phyloP scores from a whole-genome alignment of 129 eudicot genomes.

The Arctium lappa region DNA sequence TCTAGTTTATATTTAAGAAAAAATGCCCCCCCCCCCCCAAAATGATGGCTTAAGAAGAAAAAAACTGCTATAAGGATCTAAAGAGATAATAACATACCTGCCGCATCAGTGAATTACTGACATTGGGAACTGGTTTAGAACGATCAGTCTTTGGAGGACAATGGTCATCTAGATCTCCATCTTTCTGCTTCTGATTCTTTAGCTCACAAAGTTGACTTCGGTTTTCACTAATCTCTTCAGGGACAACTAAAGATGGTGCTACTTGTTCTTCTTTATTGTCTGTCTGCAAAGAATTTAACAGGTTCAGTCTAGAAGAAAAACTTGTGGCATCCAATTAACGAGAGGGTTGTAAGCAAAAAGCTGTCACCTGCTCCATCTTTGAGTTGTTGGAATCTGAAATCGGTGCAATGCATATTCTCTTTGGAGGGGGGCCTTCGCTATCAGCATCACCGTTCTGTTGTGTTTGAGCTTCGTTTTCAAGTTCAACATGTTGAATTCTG shows the following conservation, averaged over 20 bases:
- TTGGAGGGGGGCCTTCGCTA: constrained; percentile 48
- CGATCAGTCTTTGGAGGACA: constrained; percentile 44
- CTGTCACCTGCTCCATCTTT: constrained; percentile 53
- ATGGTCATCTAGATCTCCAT: constrained; percentile 38
- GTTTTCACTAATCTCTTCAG: constrained; percentile 37
- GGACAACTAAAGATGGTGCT: constrained; percentile 25
- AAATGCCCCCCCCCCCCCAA: too few species aligned
- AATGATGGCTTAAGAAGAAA: background rate
- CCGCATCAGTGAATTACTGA: constrained; percentile 39
- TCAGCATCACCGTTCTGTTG: constrained; percentile 53
- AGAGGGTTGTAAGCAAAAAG: constrained; percentile 12
- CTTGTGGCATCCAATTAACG: background rate
- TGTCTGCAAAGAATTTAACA: constrained; percentile 20
- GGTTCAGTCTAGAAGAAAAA: background rate
- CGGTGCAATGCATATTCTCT: constrained; percentile 47
- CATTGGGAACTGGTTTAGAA: constrained; percentile 36
- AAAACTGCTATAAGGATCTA: too few species aligned
- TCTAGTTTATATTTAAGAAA: too few species aligned
- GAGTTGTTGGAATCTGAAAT: constrained; percentile 42
- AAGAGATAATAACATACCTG: constrained; percentile 30
- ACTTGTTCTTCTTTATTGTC: constrained; percentile 24
- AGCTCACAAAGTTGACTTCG: constrained; percentile 37
- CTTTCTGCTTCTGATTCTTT: constrained; percentile 38
- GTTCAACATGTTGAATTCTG: constrained; percentile 31
- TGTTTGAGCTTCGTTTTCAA: constrained; percentile 39